A percentile compares a stretch with the other conserved stretches of the same genome.
phyloP scores from a whole-genome alignment of 768 basidiomycete genomes.

The Suillus tomentosus region DNA sequence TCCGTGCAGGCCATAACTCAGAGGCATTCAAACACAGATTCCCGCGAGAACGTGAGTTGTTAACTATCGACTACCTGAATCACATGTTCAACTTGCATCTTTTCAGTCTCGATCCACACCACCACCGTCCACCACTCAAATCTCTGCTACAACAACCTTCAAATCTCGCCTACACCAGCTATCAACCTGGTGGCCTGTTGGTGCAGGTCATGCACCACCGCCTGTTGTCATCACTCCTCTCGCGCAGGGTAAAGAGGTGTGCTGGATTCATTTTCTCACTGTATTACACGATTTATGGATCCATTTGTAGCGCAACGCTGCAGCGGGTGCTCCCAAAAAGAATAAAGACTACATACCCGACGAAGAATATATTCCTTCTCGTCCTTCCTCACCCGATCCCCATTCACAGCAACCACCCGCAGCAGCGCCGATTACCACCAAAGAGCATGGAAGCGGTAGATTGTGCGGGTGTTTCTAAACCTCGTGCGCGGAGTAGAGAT shows the following conservation, averaged over 20 bases:
- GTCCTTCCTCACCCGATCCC: not conserved
- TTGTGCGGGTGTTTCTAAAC: not conserved
- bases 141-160: not conserved
- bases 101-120: not conserved
- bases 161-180: too few species aligned
- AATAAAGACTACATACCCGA: not conserved
- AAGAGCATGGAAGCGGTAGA: not conserved
- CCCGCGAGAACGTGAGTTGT: not conserved
- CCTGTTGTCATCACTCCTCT: not conserved
- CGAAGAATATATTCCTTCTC: not conserved
- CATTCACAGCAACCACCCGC: not conserved
- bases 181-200: not conserved
- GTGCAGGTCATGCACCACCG: not conserved
- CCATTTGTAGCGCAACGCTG: not conserved
- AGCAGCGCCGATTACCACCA: too few species aligned
- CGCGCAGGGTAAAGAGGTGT: not conserved
- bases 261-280: not conserved
- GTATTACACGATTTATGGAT: not conserved
- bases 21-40: not conserved
- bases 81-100: not conserved
- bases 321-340: not conserved
- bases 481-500: not conserved
- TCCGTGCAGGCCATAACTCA: not conserved
- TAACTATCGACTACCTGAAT: not conserved
- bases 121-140: too few species aligned